Evolutionary conservation across 2,329 filamentous ascomycete species (phyloP), one percentile per base, ranked within the genome.

Genomic region (Cladophialophora exuberans): DNA sequence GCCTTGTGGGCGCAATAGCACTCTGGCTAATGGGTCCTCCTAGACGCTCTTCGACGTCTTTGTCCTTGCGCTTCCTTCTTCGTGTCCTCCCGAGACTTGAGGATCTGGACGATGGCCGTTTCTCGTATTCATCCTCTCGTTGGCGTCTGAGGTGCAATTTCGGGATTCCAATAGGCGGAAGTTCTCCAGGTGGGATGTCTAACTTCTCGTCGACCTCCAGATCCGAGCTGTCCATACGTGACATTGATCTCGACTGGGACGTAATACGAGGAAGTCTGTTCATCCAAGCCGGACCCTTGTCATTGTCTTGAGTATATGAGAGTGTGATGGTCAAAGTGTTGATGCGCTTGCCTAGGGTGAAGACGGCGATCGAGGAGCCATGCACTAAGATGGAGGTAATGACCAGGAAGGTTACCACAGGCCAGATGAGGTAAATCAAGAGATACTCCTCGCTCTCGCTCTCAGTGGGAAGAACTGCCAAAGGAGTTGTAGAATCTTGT

Each of bases 361-460:
- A 99, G 6, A 99, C 94, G 4, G 94, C 94, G 64, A 99, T 88
- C 0, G 94, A 97, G n/a, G 94, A 97, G 18, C 94, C 94, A 67
- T 99, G 94, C 1, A 99, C 90, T 31, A 97, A 74, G 65, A 99
- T 99, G 10, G 94, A 99, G 3, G 89, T 82, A 49, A 99, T 89
- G 57, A 99, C 93, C 66, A 99, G 77, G 72, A 99, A 99, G 0
- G 90, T 90, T 0, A 89, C 90, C 55, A 99, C 92, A 0, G 94
- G 94, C 94, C 94, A 99, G 43, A 99, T 95, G 23, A 96, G 76
- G 51, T 89, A 82, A 47, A 97, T 85, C 26, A 97, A 79, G 26
- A 84, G 81, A 62, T 87, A 88, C 63, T 86, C 80, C 53, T 87
- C 74, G 0, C 81, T 79, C 22, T 13, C 3, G 1, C 79, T 72